Percentiles rank a stretch among this genome's conserved stretches.
These are phyloP conservation scores for Akanthomyces uredinophilus DNA, from an alignment of 2,329 filamentous ascomycete species.

Conservation along the genomic window DNA sequence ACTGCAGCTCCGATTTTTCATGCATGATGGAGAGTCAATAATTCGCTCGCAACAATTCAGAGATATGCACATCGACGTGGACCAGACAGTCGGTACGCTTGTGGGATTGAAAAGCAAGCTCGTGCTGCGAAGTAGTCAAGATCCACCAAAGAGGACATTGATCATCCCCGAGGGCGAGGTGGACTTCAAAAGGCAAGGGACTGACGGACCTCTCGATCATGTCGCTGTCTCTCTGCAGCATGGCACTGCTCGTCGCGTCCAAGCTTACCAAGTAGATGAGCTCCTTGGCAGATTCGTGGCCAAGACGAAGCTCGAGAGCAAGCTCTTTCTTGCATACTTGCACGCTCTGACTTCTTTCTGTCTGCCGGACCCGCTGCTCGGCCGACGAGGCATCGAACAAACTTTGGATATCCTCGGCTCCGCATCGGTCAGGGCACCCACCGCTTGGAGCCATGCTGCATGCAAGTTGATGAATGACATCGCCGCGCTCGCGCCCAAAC, in stretches of 20 bases:
- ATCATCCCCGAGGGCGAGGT: background rate
- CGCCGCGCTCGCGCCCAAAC: background rate
- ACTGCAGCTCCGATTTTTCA: slow-evolving; percentile 42
- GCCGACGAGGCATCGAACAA: slow-evolving; percentile 46
- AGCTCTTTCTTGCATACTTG: slow-evolving; percentile 43
- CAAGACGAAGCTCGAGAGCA: slow-evolving; percentile 44
- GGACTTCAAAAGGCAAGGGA: background rate
- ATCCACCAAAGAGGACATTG: background rate
- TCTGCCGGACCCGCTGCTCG: slow-evolving; percentile 42
- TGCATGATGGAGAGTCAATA: slow-evolving; percentile 22
- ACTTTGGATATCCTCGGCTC: slow-evolving; percentile 42
- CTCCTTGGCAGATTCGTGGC: slow-evolving; percentile 43
- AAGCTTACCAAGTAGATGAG: slow-evolving; percentile 43
- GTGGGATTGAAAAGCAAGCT: slow-evolving; percentile 46
- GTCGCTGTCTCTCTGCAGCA: background rate
- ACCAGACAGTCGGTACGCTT: slow-evolving; percentile 43
- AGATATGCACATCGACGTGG: slow-evolving; percentile 42
- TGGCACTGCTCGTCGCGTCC: slow-evolving; percentile 17
- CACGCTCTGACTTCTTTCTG: slow-evolving; percentile 48
- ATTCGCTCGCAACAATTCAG: slow-evolving; percentile 45
- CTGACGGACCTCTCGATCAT: background rate
- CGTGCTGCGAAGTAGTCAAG: slow-evolving; percentile 31
- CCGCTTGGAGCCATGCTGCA: background rate
- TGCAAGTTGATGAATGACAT: background rate
- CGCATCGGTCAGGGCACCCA: slow-evolving; percentile 32